Percentiles rank a stretch among this genome's conserved stretches.
These are phyloP conservation scores for Jackrogersella minutella DNA, from an alignment of 495 filamentous ascomycete species.

Conservation along the genomic window DNA sequence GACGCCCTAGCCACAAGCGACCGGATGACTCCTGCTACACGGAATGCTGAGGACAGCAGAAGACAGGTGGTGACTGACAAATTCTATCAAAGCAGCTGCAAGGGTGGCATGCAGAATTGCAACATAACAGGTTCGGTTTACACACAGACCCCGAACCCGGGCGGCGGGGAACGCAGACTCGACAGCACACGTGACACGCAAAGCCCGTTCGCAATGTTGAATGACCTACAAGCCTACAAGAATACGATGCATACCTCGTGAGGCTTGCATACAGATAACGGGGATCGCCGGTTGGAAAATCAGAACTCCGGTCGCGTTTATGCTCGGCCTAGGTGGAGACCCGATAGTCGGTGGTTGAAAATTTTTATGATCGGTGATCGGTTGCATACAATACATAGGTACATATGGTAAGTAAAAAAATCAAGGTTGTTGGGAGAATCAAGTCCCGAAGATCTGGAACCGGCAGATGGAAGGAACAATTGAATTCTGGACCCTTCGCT, in stretches of 20 bases:
- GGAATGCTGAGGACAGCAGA: background rate
- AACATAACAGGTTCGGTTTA: background rate
- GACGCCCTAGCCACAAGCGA: slow-evolving; percentile 1
- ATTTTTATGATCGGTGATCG: background rate
- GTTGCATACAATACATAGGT: too few species aligned
- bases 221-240: slow-evolving; percentile 5
- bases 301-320: background rate
- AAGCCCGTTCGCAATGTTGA: slow-evolving; percentile 24
- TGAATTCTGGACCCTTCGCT: slow-evolving; percentile 26
- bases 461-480: slow-evolving; percentile 16
- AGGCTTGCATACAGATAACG: slow-evolving; percentile 3
- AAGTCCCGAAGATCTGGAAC: slow-evolving; percentile 34
- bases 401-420: too few species aligned
- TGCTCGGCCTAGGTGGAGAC: background rate
- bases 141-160: slow-evolving; percentile 33
- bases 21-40: background rate
- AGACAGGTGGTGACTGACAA: background rate
- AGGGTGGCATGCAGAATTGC: slow-evolving; percentile 2
- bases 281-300: slow-evolving; percentile 20
- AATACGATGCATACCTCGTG: background rate
- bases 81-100: background rate
- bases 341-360: background rate
- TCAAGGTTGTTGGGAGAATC: slow-evolving; percentile 18
- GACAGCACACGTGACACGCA: slow-evolving; percentile 28
- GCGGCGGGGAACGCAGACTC: slow-evolving; percentile 15